Evolutionary conservation across 2,329 filamentous ascomycete species (phyloP), one percentile per base, ranked within the genome.

Genomic region (Fragosphaeria purpurea): DNA sequence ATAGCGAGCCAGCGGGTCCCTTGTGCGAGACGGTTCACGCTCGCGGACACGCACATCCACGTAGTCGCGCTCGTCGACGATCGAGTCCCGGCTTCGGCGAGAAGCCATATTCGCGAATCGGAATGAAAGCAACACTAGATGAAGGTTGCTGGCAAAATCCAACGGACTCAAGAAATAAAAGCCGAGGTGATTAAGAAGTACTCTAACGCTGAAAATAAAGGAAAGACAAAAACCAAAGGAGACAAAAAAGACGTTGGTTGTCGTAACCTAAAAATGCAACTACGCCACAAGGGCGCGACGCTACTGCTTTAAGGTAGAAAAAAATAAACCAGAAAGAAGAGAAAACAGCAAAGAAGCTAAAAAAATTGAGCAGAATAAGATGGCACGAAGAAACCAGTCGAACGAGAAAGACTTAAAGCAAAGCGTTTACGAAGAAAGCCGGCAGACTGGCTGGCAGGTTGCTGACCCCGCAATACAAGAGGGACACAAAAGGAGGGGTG

Each of bases 1-100:
- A 58, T 79, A 79, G 48, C 70, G 65, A 3, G 74, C 74, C 41
- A 71, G 66, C 41, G 72, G 69, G 42, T 66, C 63, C n/a, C 63
- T 61, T n/a, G 72, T 70, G 43, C 65, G 63, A 50, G 73, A 71
- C 43, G 71, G 69, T 22, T 69, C 65, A 35, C 68, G 68, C 40
- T 73, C 63, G 49, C 67, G 68, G 46, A 73, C 64, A 41, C 52
- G 57, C 40, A 58, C 52, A 9, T 58, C 57, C 22, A 52, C 34
- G 30, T 51, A 56, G 40, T 50, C 50, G 41, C 47, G 48, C 12
- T 57, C 55, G 43, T 57, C 52, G 22, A 22, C 22, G 39, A 42
- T 32, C 43, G 34, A 44, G 12, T 55, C 51, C 7, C 52, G 50
- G 45, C 45, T 50, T 13, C 47, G 44, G 41, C 49, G 55, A 37